A percentile compares a stretch with the other conserved stretches of the same genome.
Evolutionary conservation across 139 green algal genomes (phyloP).

Genomic region (Asterochloris erici): DNA sequence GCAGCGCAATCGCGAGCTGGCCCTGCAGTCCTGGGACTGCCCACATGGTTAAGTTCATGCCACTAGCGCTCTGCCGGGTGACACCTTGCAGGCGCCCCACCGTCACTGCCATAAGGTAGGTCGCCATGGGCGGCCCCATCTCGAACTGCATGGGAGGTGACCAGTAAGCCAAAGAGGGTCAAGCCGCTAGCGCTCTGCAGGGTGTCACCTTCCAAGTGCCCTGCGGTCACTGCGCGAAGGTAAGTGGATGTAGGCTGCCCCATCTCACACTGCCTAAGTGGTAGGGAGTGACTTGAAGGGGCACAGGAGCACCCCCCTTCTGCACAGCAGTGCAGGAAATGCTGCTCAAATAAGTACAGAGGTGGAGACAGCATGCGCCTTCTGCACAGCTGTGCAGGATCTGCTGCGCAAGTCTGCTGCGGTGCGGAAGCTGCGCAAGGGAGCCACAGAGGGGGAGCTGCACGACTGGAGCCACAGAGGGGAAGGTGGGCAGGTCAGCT

Average conservation of each 20-base stretch:
- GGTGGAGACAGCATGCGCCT: too few relatives aligned
- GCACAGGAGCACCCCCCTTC: background rate
- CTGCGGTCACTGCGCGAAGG: background rate
- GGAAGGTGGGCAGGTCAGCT: too few relatives aligned
- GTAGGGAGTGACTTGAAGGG: background rate
- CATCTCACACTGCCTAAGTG: background rate
- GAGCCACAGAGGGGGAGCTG: too few relatives aligned
- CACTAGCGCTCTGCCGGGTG: background rate
- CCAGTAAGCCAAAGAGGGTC: background rate
- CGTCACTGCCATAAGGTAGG: constrained; percentile 11
- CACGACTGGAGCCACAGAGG: too few relatives aligned
- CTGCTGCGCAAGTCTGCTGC: too few relatives aligned
- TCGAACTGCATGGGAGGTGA: constrained; percentile 1
- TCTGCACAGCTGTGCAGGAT: background rate
- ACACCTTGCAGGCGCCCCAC: constrained; percentile 1
- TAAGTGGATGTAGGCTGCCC: background rate
- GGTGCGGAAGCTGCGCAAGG: too few relatives aligned
- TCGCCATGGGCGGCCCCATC: background rate
- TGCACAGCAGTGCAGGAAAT: background rate
- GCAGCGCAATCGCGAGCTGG: background rate
- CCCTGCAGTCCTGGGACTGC: constrained; percentile 1
- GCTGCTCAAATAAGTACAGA: background rate
- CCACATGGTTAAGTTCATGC: constrained; percentile 5
- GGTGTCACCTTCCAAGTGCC: background rate
- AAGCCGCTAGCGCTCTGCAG: background rate